phyloP scores from a whole-genome alignment of 345 rosid genomes.

The Eucalyptus curtisii region DNA sequence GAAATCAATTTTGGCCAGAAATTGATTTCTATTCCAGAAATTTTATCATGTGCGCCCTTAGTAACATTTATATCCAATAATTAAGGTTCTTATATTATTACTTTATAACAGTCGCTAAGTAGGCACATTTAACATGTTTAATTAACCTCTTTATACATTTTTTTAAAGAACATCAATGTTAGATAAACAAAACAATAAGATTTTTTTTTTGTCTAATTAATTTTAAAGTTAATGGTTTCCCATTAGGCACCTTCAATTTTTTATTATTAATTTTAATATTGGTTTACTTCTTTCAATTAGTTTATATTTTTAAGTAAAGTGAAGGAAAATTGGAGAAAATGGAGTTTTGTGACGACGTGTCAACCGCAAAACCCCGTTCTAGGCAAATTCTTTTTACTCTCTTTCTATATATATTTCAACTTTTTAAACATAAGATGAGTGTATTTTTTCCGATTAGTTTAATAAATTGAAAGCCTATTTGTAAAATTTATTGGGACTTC shows the following conservation, averaged over 20 bases:
- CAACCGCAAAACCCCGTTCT: background rate
- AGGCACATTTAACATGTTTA: background rate
- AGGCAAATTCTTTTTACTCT: no score
- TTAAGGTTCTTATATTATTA: no score
- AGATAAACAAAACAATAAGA: background rate
- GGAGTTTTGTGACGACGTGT: background rate
- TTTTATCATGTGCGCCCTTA: no score
- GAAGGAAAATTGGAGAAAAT: background rate
- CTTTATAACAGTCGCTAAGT: no score
- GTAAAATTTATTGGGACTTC: background rate
- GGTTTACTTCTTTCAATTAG: background rate
- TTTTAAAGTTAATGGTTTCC: background rate
- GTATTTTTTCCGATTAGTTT: background rate
- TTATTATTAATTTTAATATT: background rate
- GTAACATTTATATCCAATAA: background rate
- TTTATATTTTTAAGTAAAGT: background rate
- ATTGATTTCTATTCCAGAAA: no score
- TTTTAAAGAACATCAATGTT: background rate
- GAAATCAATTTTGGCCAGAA: no score
- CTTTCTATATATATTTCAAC: background rate
- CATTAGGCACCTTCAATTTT: background rate
- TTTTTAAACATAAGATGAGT: background rate
- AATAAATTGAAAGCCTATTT: background rate
- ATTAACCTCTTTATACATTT: background rate
- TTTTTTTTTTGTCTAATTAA: background rate